Evolutionary conservation across 148 eudicot species (phyloP), one percentile per base, ranked within the genome.

Genomic region (Rhododendron molle): DNA sequence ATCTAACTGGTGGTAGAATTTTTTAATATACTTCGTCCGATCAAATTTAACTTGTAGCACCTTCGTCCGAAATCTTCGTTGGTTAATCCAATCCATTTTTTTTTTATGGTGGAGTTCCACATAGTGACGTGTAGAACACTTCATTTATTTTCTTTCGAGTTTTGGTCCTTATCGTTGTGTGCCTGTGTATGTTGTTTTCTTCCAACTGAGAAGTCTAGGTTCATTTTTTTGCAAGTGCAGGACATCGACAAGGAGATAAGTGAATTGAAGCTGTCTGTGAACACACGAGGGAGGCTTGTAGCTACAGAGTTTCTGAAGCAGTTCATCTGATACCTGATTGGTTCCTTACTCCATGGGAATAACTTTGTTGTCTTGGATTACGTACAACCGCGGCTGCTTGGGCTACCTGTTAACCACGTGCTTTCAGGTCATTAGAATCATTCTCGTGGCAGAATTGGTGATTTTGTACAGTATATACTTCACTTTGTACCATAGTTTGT

Each of bases 281-380:
- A 93, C 87, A 95, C 99, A 26, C 90, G 99, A 71, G 99, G 99
- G 34, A 95, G 98, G 89, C 94, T 97, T 47, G 99, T 97, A 86
- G 99, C 99, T n/a, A 92, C 98, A 0, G 99, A 97, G 90, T 97
- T 97, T 86, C 88, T 95, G 76, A 97, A 94, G 92, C 99, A 97
- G 86, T 97, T 97, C 85, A 85, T 92, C 77, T 96, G 91, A 92
- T 87, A 43, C 49, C 50, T 54, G 15, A 23, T 5, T 23, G 43
- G 46, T 46, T 74, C 6, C 74, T 34, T 40, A 20, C 32, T 36
- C 47, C 13, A 2, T 76, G 49, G 46, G 76, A 43, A 76, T 76
- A 30, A 34, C 38, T 36, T 81, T 62, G 28, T 15, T 76, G 38
- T 76, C 62, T 20, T 26, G 60, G 76, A 30, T 13, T 50, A 40